These are phyloP conservation scores for Kuraishia borneana DNA, from an alignment of 805 yeast genomes.

Conservation along the genomic window DNA sequence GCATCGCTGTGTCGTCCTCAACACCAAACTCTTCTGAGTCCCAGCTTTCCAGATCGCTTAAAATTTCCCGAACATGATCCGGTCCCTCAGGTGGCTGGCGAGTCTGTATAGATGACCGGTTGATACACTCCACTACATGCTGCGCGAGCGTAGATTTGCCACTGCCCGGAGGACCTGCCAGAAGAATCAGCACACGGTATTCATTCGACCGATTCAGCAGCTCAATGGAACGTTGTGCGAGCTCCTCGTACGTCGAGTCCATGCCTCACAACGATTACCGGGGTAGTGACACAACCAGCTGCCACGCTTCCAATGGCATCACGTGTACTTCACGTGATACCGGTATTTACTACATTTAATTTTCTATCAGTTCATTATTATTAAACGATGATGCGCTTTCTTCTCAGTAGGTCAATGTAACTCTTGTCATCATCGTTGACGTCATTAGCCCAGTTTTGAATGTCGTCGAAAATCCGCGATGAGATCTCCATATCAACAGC, in stretches of 20 bases:
- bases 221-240: neutral
- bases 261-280: too few species aligned
- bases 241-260: slow-evolving; percentile 1
- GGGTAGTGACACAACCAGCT: too few species aligned
- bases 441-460: slow-evolving; percentile 49
- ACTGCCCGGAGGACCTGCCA: slow-evolving; percentile 78
- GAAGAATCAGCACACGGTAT: slow-evolving; percentile 39
- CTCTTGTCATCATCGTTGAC: slow-evolving; percentile 27
- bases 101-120: slow-evolving; percentile 5
- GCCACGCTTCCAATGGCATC: too few species aligned
- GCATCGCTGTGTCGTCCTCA: slow-evolving; percentile 8
- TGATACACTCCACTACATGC: slow-evolving; percentile 30
- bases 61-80: neutral
- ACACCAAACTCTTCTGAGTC: slow-evolving; percentile 9
- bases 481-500: slow-evolving; percentile 45
- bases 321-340: too few species aligned
- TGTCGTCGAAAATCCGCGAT: slow-evolving; percentile 56
- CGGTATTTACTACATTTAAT: too few species aligned
- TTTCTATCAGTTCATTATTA: neutral
- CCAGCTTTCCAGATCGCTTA: neutral
- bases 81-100: neutral
- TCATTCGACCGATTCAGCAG: slow-evolving; percentile 1
- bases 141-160: slow-evolving; percentile 68
- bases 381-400: neutral
- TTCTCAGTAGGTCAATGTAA: slow-evolving; percentile 1